These are phyloP conservation scores for Aspergillus sp. DNA, from an alignment of 2,329 filamentous ascomycete genomes.

Conservation along the genomic window DNA sequence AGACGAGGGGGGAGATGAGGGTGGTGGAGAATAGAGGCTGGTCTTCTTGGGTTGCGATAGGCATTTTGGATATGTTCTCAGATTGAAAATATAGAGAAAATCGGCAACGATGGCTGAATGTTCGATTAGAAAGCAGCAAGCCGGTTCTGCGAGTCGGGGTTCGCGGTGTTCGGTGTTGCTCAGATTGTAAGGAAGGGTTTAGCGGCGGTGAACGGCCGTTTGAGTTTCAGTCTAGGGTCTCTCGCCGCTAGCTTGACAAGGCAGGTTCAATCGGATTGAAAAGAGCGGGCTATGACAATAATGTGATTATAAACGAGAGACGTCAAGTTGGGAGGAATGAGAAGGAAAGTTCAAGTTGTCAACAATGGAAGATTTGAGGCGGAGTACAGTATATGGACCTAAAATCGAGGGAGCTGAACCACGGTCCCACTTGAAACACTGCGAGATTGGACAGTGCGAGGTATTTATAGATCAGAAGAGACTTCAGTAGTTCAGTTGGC, in stretches of 20 bases:
- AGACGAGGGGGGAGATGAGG: conserved; percentile 76
- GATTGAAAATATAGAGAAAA: not conserved
- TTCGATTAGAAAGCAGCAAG: not conserved
- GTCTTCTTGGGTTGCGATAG: conserved; percentile 31
- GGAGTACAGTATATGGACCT: not conserved
- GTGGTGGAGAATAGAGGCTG: conserved; percentile 70
- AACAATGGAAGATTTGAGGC: conserved; percentile 2
- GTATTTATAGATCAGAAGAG: not conserved
- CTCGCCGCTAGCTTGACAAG: not conserved
- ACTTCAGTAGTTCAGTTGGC: not conserved
- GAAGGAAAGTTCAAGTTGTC: not conserved
- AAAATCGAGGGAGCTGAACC: conserved; percentile 2
- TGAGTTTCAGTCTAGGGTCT: not conserved
- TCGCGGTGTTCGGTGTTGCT: not conserved
- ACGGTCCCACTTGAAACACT: conserved; percentile 4
- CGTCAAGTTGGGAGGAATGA: not conserved
- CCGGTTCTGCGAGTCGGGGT: not conserved
- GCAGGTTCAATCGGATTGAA: not conserved
- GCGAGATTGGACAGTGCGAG: too few relatives aligned
- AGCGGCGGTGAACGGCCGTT: conserved; percentile 4
- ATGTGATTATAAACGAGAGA: conserved; percentile 2
- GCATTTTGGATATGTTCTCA: conserved; percentile 20
- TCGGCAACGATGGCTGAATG: not conserved
- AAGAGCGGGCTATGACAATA: not conserved
- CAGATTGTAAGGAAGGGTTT: not conserved